Base-by-base conservation (phyloP, 2,329 filamentous ascomycete species). In the Simplicillium aogashimaense region DNA sequence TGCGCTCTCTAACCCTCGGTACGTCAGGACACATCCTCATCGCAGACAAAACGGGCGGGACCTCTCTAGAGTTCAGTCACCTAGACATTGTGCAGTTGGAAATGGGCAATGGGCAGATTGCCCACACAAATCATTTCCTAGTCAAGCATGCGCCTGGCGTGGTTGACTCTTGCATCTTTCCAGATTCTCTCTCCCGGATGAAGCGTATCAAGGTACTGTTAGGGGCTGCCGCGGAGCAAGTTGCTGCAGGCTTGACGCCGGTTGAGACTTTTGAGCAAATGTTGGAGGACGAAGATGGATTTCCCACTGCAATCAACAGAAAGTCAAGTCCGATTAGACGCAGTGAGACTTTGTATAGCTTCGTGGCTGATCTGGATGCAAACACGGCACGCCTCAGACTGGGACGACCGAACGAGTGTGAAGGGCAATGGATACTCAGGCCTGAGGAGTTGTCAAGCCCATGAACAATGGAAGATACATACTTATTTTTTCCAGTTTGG, bases 281-380 rank as follows among this genome's bases (percentile, higher is more conserved):
- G 33, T 32, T 40, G 18, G 20, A 35, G 38, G 38, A 40, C 17
- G 33, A 35, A 25, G 20, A 40, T 9, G 38, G 32, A 3, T 36
- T 40, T 16, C 38, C 38, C 6, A 35, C 32, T n/a, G 25, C 32
- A 11, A 40, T 40, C 11, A 40, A 40, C 15, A 36, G 38, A 12
- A 37, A 40, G 34, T 32, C 32, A 14, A 40, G 15, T 10, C 25
- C n/a, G 10, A 10, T 32, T 2, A 28, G 16, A 15, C 29, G 14
- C 9, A 40, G 34, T 18, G 39, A 40, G 34, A 40, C 39, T 9
- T 25, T 36, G 34, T 41, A 32, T 13, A 41, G 39, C 35, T 37
- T 38, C 15, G 14, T 41, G 29, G 29, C 18, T n/a, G 39, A 41
- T 35, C 34, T 41, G 35, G 11, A 14, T 4, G 25, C 17, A 12